Conservation (phyloP, 768 basidiomycete genomes). For the Suillus luteus region DNA sequence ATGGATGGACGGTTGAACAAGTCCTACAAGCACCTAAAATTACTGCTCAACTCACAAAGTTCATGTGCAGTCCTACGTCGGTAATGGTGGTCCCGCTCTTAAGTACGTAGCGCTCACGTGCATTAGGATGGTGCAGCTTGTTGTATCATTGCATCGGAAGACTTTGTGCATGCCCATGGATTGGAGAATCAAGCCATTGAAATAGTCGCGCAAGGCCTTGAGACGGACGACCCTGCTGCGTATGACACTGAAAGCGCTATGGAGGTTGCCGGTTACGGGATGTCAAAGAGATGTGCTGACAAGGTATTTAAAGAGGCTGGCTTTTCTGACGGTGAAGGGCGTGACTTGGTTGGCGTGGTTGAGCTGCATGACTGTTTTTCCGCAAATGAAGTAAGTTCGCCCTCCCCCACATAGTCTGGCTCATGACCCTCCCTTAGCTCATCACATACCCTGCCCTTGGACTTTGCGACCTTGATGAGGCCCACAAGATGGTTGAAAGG, state of each 20-base stretch:
- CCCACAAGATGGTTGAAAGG: slow-evolving; percentile 71
- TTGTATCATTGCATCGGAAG: slow-evolving; percentile 77
- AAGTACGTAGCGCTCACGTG: background rate
- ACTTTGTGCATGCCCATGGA: slow-evolving; percentile 67
- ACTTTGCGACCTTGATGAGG: slow-evolving; percentile 64
- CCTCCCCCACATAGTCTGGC: background rate
- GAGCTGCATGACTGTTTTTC: slow-evolving; percentile 90
- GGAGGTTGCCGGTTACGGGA: slow-evolving; percentile 79
- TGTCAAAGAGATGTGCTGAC: slow-evolving; percentile 71
- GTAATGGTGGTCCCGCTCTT: slow-evolving; percentile 30
- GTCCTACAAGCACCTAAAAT: slow-evolving; percentile 68
- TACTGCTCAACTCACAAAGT: slow-evolving; percentile 73
- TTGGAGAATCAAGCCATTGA: slow-evolving; percentile 89
- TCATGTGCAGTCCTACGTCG: slow-evolving; percentile 87
- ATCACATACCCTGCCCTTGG: slow-evolving; percentile 83
- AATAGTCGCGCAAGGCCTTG: slow-evolving; percentile 64
- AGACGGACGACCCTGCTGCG: slow-evolving; percentile 64
- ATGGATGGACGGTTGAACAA: slow-evolving; percentile 75
- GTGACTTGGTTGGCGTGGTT: slow-evolving; percentile 79
- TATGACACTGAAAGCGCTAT: slow-evolving; percentile 73
- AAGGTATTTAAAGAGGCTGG: slow-evolving; percentile 73
- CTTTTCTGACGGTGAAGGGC: slow-evolving; percentile 57
- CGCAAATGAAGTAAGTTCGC: slow-evolving; percentile 63
- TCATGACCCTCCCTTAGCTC: slow-evolving; percentile 45
- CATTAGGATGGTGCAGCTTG: slow-evolving; percentile 72